Evolutionary conservation across 2,329 filamentous ascomycete species (phyloP).

Genomic region (Pyrenochaeta sp.): DNA sequence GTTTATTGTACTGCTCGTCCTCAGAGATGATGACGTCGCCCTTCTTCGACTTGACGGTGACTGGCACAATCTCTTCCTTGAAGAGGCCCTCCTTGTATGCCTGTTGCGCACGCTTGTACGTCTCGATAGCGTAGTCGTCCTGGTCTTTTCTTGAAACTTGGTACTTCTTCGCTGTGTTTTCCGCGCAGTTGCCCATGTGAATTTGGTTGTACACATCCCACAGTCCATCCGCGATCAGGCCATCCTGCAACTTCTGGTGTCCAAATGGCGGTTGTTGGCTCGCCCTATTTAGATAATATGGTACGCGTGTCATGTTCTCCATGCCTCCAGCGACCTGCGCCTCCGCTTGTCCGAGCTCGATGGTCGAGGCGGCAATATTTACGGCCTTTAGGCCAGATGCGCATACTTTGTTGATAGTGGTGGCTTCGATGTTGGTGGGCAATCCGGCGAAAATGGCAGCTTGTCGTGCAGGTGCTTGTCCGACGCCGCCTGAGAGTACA

Average conservation of each 20-base stretch:
- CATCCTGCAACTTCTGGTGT: slow-evolving; percentile 86
- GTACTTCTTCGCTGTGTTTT: slow-evolving; percentile 91
- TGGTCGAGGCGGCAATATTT: slow-evolving; percentile 88
- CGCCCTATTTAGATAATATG: slow-evolving; percentile 87
- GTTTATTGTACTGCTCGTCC: slow-evolving; percentile 88
- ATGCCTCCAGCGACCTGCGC: slow-evolving; percentile 94
- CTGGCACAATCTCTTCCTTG: slow-evolving; percentile 87
- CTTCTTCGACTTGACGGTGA: slow-evolving; percentile 84
- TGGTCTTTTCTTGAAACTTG: slow-evolving; percentile 83
- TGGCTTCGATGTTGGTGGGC: slow-evolving; percentile 80
- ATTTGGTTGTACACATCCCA: slow-evolving; percentile 97
- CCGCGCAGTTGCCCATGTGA: slow-evolving; percentile 97
- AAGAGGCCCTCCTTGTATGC: slow-evolving; percentile 87
- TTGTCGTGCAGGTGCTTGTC: slow-evolving; percentile 92
- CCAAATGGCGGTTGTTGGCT: slow-evolving; percentile 86
- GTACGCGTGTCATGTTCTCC: slow-evolving; percentile 96
- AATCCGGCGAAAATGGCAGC: slow-evolving; percentile 89
- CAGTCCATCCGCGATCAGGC: slow-evolving; percentile 90
- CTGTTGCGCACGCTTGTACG: slow-evolving; percentile 87
- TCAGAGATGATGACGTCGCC: slow-evolving; percentile 77
- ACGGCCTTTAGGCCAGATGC: slow-evolving; percentile 95
- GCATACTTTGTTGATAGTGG: slow-evolving; percentile 98
- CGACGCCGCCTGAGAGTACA: slow-evolving; percentile 82
- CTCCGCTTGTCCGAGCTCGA: slow-evolving; percentile 88
- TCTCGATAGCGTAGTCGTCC: slow-evolving; percentile 88